These are phyloP conservation scores for Dioscorea cayenensis DNA, from an alignment of 116 monocot species.

Conservation along the genomic window DNA sequence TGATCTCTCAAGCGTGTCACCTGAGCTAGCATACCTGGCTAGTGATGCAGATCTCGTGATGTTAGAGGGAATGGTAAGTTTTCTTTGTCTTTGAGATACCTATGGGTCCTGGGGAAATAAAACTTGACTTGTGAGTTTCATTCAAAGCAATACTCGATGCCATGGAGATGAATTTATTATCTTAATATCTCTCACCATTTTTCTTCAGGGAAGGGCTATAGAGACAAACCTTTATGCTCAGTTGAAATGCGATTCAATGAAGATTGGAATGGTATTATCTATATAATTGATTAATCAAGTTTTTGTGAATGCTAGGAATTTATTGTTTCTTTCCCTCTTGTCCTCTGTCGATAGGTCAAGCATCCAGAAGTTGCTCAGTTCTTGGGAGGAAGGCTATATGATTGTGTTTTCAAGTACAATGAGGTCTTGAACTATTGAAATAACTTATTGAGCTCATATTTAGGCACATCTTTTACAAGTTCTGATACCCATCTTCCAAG, in stretches of 20 bases:
- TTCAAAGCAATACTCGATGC: too few relatives aligned
- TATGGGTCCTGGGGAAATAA: neutral
- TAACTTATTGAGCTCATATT: neutral
- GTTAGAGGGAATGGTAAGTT: constrained; percentile 86
- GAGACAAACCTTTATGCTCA: constrained; percentile 86
- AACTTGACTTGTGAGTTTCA: neutral
- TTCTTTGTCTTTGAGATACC: neutral
- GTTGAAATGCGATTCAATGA: constrained; percentile 91
- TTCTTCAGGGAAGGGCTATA: constrained; percentile 54
- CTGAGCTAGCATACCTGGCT: constrained; percentile 75
- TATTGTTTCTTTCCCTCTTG: too few relatives aligned
- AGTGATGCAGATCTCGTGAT: constrained; percentile 84
- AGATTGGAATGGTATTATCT: constrained; percentile 84
- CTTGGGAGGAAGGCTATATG: constrained; percentile 89
- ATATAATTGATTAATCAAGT: neutral
- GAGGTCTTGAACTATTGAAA: constrained; percentile 56
- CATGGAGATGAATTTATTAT: too few relatives aligned
- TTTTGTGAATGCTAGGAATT: too few relatives aligned
- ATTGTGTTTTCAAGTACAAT: constrained; percentile 91
- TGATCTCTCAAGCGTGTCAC: constrained; percentile 68
- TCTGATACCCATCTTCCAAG: too few relatives aligned
- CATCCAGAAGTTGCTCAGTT: constrained; percentile 96
- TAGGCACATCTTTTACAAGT: neutral
- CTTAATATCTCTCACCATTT: neutral
- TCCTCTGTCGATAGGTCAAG: constrained; percentile 51